Base-by-base conservation (phyloP, 768 basidiomycete species). In the Pisolithus albus region DNA sequence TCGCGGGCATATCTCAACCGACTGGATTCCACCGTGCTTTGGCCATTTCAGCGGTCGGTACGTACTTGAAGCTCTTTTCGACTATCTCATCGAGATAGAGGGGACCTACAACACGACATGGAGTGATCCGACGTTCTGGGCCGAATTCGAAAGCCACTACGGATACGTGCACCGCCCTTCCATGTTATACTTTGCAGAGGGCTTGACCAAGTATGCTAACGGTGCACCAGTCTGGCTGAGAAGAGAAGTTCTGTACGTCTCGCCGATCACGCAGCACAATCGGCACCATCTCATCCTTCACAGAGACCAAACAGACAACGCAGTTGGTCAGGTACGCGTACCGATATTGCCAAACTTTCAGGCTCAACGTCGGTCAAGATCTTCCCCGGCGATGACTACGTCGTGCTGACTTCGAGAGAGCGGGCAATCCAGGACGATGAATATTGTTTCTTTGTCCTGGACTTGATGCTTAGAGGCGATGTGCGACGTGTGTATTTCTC, bases 171-270 rank as follows among this genome's bases (percentile, higher is more conserved):
- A 96, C 70, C 77, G 95, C 10, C 95, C 95, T 2, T 92, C 89
- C 11, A 83, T 87, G 58, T 70, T 98, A 44, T 98, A 98, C 72
- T 76, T 89, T 62, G 94, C 96, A 0, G 86, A 93, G 65, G 83
- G 91, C 51, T 73, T 99, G 52, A 96, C 93, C 1, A 84, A 89
- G 59, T 77, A 91, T 60, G 88, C 84, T 9, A 92, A 91, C 19
- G 96, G 96, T 21, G 95, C 96, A 11, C 89, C 82, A 51, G 96
- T 99, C 59, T 99, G 96, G 96, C 72, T 99, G 61, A 99, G 98
- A 76, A 83, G 93, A 43, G 95, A 94, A 70, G 92, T 94, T 60
- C 63, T 95, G 86, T 87, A 56, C 56, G 86, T 66, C 8, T 16
- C 19, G 19, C 46, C 52, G 38, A 49, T 19, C 46, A 18, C n/a